phyloP scores from a whole-genome alignment of 495 filamentous ascomycete species.

The Margaritispora aquatica region DNA sequence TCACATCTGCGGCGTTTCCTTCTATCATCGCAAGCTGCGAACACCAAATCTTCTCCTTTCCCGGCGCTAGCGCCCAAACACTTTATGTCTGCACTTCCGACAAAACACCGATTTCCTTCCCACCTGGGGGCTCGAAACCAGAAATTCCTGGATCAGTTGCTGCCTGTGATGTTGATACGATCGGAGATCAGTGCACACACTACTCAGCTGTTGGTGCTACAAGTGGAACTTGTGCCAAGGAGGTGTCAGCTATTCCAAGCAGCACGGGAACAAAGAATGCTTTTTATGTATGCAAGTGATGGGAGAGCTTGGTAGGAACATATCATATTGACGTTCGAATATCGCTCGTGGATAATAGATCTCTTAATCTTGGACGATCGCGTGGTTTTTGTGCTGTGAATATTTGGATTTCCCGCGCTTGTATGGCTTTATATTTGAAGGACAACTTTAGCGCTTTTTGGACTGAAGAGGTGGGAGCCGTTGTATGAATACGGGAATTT shows the following conservation, averaged over 20 bases:
- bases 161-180: neutral
- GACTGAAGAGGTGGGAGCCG: too few relatives aligned
- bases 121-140: neutral
- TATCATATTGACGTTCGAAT: too few relatives aligned
- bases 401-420: too few relatives aligned
- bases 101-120: neutral
- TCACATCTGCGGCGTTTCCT: neutral
- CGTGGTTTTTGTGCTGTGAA: too few relatives aligned
- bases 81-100: neutral
- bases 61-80: neutral
- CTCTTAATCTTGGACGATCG: too few relatives aligned
- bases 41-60: neutral
- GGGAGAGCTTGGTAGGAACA: too few relatives aligned
- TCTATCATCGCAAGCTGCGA: neutral
- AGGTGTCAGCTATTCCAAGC: neutral
- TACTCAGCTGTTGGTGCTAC: neutral
- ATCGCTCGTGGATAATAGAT: too few relatives aligned
- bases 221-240: neutral
- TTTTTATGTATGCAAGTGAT: neutral
- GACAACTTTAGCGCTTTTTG: too few relatives aligned
- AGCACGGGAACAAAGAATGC: neutral
- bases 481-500: too few relatives aligned
- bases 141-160: neutral
- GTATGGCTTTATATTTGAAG: too few relatives aligned
- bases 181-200: neutral